Percentiles rank a stretch among this genome's conserved stretches.
Conservation (phyloP, 225 moss, liverwort and hornwort genomes). For the Neckera pumila region DNA sequence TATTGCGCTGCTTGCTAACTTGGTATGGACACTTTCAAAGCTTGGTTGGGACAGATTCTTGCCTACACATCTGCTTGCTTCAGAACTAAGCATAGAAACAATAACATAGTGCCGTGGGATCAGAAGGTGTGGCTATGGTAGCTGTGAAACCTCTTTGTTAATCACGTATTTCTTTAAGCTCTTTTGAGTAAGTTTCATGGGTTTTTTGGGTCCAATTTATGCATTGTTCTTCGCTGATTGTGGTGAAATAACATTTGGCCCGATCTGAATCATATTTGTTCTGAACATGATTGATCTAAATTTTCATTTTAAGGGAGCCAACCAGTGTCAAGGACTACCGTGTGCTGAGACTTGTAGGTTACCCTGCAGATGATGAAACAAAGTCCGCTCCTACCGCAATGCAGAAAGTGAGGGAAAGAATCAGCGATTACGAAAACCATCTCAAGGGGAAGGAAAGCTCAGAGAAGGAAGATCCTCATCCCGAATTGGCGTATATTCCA, state of each 20-base stretch:
- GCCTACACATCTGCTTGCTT: background rate
- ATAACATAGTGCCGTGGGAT: background rate
- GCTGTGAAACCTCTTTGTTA: background rate
- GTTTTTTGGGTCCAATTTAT: background rate
- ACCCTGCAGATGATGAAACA: constrained; percentile 15
- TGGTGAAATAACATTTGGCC: background rate
- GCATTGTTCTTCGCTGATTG: background rate
- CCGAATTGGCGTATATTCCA: constrained; percentile 26
- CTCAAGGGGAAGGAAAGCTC: constrained; percentile 35
- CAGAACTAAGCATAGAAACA: background rate
- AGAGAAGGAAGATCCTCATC: constrained; percentile 35
- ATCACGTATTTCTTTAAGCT: background rate
- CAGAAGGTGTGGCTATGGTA: background rate
- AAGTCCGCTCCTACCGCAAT: constrained; percentile 6
- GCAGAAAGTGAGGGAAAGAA: constrained; percentile 28
- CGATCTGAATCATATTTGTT: background rate
- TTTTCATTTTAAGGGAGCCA: too few relatives aligned
- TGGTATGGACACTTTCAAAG: background rate
- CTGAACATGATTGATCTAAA: too few relatives aligned
- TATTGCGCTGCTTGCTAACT: background rate
- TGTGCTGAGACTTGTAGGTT: background rate
- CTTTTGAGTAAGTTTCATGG: background rate
- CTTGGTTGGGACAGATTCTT: background rate
- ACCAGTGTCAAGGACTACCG: background rate
- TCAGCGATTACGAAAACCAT: constrained; percentile 9